Percentiles rank a stretch among this genome's conserved stretches.
Conservation (phyloP, 257 asterid species). For the Gynochthodes officinalis region DNA sequence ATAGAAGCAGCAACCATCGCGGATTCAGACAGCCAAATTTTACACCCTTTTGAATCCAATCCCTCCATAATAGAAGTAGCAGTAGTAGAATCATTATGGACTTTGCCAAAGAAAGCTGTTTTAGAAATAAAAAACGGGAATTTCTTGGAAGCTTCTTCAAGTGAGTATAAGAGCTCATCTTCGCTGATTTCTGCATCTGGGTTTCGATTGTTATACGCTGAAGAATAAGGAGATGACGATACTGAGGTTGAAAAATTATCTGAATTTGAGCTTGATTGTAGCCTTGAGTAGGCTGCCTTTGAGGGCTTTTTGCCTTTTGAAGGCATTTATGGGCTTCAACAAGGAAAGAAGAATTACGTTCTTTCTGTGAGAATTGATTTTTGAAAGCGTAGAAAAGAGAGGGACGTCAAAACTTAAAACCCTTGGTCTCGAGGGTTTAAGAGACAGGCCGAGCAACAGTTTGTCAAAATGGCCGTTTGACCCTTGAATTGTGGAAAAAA, state of each 20-base stretch:
- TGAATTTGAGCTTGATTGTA: slow-evolving; percentile 20
- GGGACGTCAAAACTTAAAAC: too few species aligned
- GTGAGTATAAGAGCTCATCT: slow-evolving; percentile 35
- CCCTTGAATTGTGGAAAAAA: too few species aligned
- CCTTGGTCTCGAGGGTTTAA: too few species aligned
- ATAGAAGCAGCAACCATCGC: slow-evolving; percentile 62
- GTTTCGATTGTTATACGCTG: slow-evolving; percentile 6
- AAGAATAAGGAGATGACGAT: slow-evolving; percentile 6
- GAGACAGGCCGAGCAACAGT: too few species aligned
- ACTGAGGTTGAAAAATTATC: slow-evolving; percentile 19
- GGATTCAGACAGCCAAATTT: slow-evolving; percentile 67
- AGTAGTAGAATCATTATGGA: slow-evolving; percentile 22
- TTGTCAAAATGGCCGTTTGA: too few species aligned
- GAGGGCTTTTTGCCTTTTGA: slow-evolving; percentile 50
- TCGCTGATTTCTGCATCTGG: slow-evolving; percentile 23
- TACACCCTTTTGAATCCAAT: slow-evolving; percentile 42
- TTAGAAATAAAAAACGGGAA: slow-evolving; percentile 64
- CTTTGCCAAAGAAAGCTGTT: slow-evolving; percentile 38
- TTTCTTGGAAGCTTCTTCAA: slow-evolving; percentile 56
- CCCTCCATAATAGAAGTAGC: slow-evolving; percentile 18
- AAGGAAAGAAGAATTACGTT: too few species aligned
- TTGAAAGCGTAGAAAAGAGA: background rate
- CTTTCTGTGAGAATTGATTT: background rate
- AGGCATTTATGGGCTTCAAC: slow-evolving; percentile 36
- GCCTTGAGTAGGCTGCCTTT: slow-evolving; percentile 40